Percentiles rank a stretch among this genome's conserved stretches.
Conservation (phyloP, 2,329 filamentous ascomycete species). For the Onygenales sp. region DNA sequence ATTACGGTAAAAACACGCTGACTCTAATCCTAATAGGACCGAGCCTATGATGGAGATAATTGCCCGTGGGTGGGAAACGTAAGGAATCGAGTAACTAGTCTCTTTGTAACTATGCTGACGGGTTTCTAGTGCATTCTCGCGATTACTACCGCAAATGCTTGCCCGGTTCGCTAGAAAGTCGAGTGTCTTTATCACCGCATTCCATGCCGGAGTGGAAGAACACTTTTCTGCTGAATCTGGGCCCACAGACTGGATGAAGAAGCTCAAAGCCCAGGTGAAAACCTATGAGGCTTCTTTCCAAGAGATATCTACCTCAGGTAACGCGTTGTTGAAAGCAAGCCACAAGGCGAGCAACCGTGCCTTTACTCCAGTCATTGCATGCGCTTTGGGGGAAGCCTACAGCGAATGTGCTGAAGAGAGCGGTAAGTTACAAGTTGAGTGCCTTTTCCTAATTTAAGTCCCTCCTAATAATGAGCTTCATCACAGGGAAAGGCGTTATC, state of each 20-base stretch:
- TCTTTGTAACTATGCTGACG: neutral
- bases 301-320: constrained; percentile 17
- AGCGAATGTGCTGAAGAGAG: constrained; percentile 32
- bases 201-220: neutral
- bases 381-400: constrained; percentile 40
- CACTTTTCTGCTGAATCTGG: neutral
- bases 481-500: neutral
- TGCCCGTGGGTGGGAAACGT: constrained; percentile 6
- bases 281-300: constrained; percentile 21
- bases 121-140: constrained; percentile 1
- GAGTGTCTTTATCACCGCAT: neutral
- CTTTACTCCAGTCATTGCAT: constrained; percentile 41
- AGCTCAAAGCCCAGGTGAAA: neutral
- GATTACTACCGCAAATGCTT: constrained; percentile 1
- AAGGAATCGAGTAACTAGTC: neutral
- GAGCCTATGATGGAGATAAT: constrained; percentile 6
- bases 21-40: constrained; percentile 3
- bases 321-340: neutral
- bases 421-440: constrained; percentile 16
- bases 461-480: neutral
- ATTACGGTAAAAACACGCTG: neutral
- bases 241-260: no score
- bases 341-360: constrained; percentile 42
- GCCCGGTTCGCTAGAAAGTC: neutral
- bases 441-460: neutral